Evolutionary conservation across 1,284 basidiomycete species (phyloP).

Genomic region (Termitomyces sp.): DNA sequence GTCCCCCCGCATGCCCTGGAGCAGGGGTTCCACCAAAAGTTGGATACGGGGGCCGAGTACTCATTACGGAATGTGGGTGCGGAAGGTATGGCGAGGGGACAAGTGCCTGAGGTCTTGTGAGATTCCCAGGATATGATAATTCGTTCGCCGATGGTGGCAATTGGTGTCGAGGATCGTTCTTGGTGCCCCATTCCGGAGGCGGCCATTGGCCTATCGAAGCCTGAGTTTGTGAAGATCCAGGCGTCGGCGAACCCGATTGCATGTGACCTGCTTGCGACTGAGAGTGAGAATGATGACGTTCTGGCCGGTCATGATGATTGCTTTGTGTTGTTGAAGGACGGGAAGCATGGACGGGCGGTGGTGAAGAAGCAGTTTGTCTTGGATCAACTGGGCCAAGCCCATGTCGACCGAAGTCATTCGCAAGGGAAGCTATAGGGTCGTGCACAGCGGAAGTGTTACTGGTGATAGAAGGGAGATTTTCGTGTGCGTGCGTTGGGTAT

Average conservation of each 20-base stretch:
- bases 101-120: constrained; percentile 27
- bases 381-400: constrained; percentile 20
- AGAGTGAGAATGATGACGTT: neutral
- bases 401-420: constrained; percentile 29
- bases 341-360: constrained; percentile 13
- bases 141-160: constrained; percentile 18
- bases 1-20: neutral
- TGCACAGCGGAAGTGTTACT: neutral
- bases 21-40: neutral
- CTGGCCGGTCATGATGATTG: constrained; percentile 2
- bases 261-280: neutral
- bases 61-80: constrained; percentile 19
- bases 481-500: constrained; percentile 1
- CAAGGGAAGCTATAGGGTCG: constrained; percentile 25
- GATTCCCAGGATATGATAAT: constrained; percentile 19
- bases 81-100: constrained; percentile 18
- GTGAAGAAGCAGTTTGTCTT: constrained; percentile 7
- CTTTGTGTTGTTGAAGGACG: constrained; percentile 5
- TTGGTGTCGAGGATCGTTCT: constrained; percentile 18
- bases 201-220: constrained; percentile 32
- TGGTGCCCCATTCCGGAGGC: constrained; percentile 37
- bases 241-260: neutral
- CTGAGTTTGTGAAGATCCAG: constrained; percentile 3
- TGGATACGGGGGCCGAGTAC: neutral
- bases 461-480: neutral